These are phyloP conservation scores for Secale cereale DNA, from an alignment of 176 grass and related monocot genomes.

Conservation along the genomic window DNA sequence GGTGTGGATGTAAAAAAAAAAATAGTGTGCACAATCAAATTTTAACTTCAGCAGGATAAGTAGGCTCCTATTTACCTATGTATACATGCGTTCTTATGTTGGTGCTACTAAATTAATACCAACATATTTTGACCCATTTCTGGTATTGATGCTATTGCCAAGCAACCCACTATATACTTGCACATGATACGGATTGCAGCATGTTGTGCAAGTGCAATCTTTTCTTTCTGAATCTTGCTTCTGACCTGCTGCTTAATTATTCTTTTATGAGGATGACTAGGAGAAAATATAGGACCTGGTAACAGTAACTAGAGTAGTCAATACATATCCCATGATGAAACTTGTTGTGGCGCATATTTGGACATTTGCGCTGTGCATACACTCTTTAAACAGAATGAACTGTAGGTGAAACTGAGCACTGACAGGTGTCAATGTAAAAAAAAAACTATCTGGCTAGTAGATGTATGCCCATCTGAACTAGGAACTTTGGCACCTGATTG, in stretches of 20 bases:
- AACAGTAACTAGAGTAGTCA: not conserved
- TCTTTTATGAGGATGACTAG: not conserved
- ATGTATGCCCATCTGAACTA: not conserved
- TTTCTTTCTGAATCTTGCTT: not conserved
- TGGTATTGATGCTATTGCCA: not conserved
- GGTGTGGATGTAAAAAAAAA: not conserved
- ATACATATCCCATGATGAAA: not conserved
- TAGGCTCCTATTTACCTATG: not conserved
- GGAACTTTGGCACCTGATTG: not conserved
- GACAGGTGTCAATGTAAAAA: not conserved
- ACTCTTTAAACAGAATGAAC: not conserved
- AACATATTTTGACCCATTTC: not conserved
- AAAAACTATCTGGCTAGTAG: not conserved
- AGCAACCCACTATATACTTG: not conserved
- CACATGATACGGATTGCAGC: not conserved
- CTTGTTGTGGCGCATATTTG: not conserved
- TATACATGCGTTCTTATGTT: not conserved
- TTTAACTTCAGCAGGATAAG: too few species aligned
- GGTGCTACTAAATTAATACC: not conserved
- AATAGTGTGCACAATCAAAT: too few species aligned
- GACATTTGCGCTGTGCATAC: not conserved
- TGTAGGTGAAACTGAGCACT: not conserved
- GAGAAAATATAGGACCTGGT: not conserved
- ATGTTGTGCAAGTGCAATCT: not conserved
- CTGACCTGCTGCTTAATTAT: slow-evolving; percentile 9